Evolutionary conservation across 805 yeast species (phyloP).

Genomic region (Wickerhamiella nectarea): DNA sequence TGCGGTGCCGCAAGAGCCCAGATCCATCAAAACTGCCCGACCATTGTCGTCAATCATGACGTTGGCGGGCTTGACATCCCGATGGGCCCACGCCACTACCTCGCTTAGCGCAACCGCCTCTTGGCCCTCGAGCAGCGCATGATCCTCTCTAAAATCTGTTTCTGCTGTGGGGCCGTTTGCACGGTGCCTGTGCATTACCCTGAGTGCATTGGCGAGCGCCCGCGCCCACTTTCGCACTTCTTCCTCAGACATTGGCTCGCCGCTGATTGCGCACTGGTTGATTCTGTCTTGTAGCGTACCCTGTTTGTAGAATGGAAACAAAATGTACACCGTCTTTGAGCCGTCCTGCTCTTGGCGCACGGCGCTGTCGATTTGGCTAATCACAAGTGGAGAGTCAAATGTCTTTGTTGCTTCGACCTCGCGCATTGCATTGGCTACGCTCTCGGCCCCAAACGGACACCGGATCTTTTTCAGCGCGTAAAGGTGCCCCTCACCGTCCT

Average conservation of each 20-base stretch:
- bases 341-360: slow-evolving; percentile 68
- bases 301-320: slow-evolving; percentile 61
- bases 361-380: slow-evolving; percentile 55
- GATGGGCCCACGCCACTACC: slow-evolving; percentile 61
- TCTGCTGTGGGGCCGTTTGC: slow-evolving; percentile 15
- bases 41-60: slow-evolving; percentile 67
- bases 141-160: slow-evolving; percentile 28
- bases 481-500: slow-evolving; percentile 31
- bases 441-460: slow-evolving; percentile 75
- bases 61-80: slow-evolving; percentile 83
- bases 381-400: slow-evolving; percentile 52
- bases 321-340: slow-evolving; percentile 58
- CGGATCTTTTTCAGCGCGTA: slow-evolving; percentile 77
- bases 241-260: slow-evolving; percentile 39
- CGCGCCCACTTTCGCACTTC: slow-evolving; percentile 50
- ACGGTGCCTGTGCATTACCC: slow-evolving; percentile 57
- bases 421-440: slow-evolving; percentile 56
- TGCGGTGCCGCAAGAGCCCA: slow-evolving; percentile 68
- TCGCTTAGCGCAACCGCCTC: slow-evolving; percentile 41
- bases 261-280: slow-evolving; percentile 45
- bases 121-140: slow-evolving; percentile 20
- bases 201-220: slow-evolving; percentile 63
- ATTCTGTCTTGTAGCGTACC: slow-evolving; percentile 78
- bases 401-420: slow-evolving; percentile 67
- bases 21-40: slow-evolving; percentile 64